Conservation (phyloP, 352 stramenopile genomes). For the Phytophthora kernoviae region DNA sequence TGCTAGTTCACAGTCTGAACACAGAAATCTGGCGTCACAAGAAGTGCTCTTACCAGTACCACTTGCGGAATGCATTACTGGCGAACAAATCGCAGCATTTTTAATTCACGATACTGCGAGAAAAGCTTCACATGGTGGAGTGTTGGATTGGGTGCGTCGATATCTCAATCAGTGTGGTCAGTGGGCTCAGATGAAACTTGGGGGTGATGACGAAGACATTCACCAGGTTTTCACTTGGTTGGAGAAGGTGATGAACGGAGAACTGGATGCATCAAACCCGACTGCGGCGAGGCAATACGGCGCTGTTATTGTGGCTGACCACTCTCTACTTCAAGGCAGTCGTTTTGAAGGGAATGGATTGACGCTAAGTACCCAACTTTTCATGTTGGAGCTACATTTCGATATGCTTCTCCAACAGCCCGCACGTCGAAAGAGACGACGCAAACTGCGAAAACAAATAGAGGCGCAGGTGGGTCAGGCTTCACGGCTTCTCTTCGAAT, state of each 20-base stretch:
- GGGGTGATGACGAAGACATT: conserved; percentile 36
- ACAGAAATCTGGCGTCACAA: conserved; percentile 2
- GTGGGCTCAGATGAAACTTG: conserved; percentile 53
- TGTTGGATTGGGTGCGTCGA: conserved; percentile 32
- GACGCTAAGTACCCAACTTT: conserved; percentile 43
- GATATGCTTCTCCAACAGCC: conserved; percentile 46
- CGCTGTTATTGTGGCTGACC: conserved; percentile 24
- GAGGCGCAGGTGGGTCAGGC: conserved; percentile 30
- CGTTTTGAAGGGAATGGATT: conserved; percentile 39
- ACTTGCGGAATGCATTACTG: conserved; percentile 4
- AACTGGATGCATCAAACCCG: conserved; percentile 24
- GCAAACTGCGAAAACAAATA: conserved; percentile 29
- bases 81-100: conserved; percentile 19
- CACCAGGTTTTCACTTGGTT: conserved; percentile 59
- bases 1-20: conserved; percentile 3
- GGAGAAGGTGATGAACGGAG: conserved; percentile 52
- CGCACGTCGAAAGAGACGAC: conserved; percentile 22
- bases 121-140: background rate
- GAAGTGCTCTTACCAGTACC: background rate
- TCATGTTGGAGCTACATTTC: conserved; percentile 67
- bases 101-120: conserved; percentile 6
- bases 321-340: conserved; percentile 26
- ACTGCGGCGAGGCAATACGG: conserved; percentile 7
- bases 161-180: conserved; percentile 70
- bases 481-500: conserved; percentile 49